Evolutionary conservation across 2,329 filamentous ascomycete genomes (phyloP), one percentile per base, ranked within the genome.

Genomic region (Colletotrichum sansevieriae): DNA sequence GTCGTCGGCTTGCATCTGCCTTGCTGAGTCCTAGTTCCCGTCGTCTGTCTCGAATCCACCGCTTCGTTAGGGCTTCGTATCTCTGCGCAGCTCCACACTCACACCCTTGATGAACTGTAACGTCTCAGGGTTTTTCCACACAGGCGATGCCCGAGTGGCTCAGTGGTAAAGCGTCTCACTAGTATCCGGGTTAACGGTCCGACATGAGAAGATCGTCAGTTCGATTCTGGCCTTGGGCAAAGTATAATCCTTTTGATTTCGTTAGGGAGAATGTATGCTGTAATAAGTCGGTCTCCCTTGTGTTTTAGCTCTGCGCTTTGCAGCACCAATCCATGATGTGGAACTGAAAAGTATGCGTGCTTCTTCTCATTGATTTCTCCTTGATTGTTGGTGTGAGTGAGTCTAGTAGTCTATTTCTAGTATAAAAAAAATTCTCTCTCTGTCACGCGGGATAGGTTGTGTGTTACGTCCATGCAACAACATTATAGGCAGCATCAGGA

Each of bases 141-240:
- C 65, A 56, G 33, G 49, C 25, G 18, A 49, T 60, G 65, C 65
- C 61, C 65, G 65, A 68, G 51, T 68, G 65, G 65, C 65, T 68
- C 61, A 68, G 65, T 68, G 65, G 65, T 68, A 68, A 68, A 68
- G 65, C 65, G 65, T 68, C 65, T 68, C 65, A 68, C 65, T 68
- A 68, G 65, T 68, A 68, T 18, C 20, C 18, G 37, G 41, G 33
- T 10, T 4, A 25, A 12, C 25, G 41, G 41, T 43, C 13, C 12
- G 39, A 65, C n/a, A 68, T 68, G 65, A 68, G 65, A 68, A 68
- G 61, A 68, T 60, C 65, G 62, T 44, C 55, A 65, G 65, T 68
- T 68, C 65, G 65, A 65, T 68, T 68, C 65, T 65, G 65, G 55
- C 62, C 56, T 68, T 68, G 65, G 65, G 65, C 65, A 68, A 8